phyloP scores from a whole-genome alignment of 371 early-diverging fungal species.

The Lichtheimia ramosa region DNA sequence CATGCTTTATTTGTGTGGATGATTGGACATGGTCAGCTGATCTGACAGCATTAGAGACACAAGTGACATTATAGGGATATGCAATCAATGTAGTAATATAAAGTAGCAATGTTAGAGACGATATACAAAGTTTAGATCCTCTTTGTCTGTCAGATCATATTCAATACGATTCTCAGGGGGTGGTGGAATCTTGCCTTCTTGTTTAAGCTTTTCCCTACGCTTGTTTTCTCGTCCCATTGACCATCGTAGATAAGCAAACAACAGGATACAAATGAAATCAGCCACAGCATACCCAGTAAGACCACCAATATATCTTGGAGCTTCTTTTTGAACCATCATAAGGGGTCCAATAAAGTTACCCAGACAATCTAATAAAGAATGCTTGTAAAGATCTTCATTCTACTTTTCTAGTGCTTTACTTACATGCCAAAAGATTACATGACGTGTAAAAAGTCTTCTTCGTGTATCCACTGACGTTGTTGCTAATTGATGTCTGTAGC shows the following conservation, averaged over 20 bases:
- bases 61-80: too few relatives aligned
- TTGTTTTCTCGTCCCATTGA: constrained; percentile 3
- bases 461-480: constrained; percentile 16
- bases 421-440: constrained; percentile 6
- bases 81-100: too few relatives aligned
- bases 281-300: constrained; percentile 25
- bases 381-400: too few relatives aligned
- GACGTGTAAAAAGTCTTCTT: constrained; percentile 20
- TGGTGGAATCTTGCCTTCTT: constrained; percentile 6
- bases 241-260: constrained; percentile 20
- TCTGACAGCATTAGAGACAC: too few relatives aligned
- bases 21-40: too few relatives aligned
- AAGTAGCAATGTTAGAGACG: constrained; percentile 14
- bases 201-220: constrained; percentile 1
- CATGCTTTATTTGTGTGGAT: too few relatives aligned
- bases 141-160: constrained; percentile 34
- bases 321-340: constrained; percentile 20
- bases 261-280: constrained; percentile 18
- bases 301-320: constrained; percentile 16
- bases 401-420: too few relatives aligned
- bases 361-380: not conserved
- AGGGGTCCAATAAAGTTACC: constrained; percentile 22
- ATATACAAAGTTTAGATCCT: constrained; percentile 40
- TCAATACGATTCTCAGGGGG: not conserved
- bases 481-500: constrained; percentile 1